phyloP scores from a whole-genome alignment of 1,139 yeast species.

The Candida frijolesensis region DNA sequence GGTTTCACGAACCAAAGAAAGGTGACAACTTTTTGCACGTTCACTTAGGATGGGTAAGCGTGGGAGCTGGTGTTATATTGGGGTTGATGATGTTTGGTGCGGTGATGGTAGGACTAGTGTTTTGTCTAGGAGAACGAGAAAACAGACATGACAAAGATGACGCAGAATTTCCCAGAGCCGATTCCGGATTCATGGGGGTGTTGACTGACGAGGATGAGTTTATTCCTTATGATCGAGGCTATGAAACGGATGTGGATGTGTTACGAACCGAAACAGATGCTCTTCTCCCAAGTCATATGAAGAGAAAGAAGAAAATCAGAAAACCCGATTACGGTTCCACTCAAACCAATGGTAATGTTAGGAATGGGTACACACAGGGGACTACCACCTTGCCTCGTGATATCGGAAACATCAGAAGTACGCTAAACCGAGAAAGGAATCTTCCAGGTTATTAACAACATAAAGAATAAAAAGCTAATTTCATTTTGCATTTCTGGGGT shows the following conservation, averaged over 20 bases:
- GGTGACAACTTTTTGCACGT: slow-evolving; percentile 50
- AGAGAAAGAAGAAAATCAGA: slow-evolving; percentile 17
- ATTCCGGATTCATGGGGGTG: slow-evolving; percentile 43
- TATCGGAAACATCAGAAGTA: slow-evolving; percentile 26
- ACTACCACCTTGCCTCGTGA: slow-evolving; percentile 22
- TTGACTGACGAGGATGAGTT: slow-evolving; percentile 29
- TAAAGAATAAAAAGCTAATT: slow-evolving; percentile 1
- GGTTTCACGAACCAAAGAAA: slow-evolving; percentile 51
- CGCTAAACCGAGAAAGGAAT: slow-evolving; percentile 37
- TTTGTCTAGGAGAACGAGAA: slow-evolving; percentile 27
- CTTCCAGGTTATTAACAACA: slow-evolving; percentile 26
- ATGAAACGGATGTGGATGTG: slow-evolving; percentile 49
- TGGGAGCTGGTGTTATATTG: slow-evolving; percentile 64
- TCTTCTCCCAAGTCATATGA: slow-evolving; percentile 29
- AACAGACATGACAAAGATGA: slow-evolving; percentile 10
- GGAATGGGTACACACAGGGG: not conserved
- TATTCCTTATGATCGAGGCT: slow-evolving; percentile 37
- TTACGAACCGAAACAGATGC: slow-evolving; percentile 34
- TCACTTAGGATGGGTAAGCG: slow-evolving; percentile 65
- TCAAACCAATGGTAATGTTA: slow-evolving; percentile 4
- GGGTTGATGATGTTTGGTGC: slow-evolving; percentile 52
- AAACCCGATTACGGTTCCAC: slow-evolving; percentile 23
- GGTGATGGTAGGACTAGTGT: slow-evolving; percentile 29
- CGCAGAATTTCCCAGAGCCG: slow-evolving; percentile 22
- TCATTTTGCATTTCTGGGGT: not conserved